A percentile compares a stretch with the other conserved stretches of the same genome.
phyloP scores from a whole-genome alignment of 2,329 filamentous ascomycete species.

The Xylaria sp. region DNA sequence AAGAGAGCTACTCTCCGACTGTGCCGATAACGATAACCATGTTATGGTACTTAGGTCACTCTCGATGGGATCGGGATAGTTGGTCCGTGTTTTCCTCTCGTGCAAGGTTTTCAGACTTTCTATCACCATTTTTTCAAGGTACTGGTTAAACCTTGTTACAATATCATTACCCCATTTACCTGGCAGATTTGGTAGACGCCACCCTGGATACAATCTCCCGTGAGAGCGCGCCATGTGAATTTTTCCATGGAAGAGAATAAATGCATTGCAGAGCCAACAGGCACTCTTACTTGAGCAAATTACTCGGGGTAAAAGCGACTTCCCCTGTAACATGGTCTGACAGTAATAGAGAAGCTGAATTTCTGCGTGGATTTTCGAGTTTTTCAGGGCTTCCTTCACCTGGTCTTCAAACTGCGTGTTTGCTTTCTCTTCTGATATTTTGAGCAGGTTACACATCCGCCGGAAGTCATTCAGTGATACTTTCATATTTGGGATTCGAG shows the following conservation, averaged over 20 bases:
- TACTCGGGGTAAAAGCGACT: slow-evolving; percentile 51
- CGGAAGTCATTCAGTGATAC: background rate
- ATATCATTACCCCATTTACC: slow-evolving; percentile 12
- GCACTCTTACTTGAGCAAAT: slow-evolving; percentile 62
- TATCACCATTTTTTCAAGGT: slow-evolving; percentile 18
- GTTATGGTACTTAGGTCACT: slow-evolving; percentile 31
- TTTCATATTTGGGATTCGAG: background rate
- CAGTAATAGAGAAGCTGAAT: slow-evolving; percentile 60
- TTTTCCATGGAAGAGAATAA: slow-evolving; percentile 55
- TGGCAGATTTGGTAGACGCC: slow-evolving; percentile 53
- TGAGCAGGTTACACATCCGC: slow-evolving; percentile 15
- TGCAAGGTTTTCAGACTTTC: slow-evolving; percentile 33
- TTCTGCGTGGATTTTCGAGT: slow-evolving; percentile 60
- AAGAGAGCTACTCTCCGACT: background rate
- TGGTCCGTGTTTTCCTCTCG: slow-evolving; percentile 3
- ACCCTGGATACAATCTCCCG: slow-evolving; percentile 57
- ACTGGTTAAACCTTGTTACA: slow-evolving; percentile 28
- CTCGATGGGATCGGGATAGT: slow-evolving; percentile 34
- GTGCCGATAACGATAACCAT: slow-evolving; percentile 3
- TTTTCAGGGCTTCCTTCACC: slow-evolving; percentile 33
- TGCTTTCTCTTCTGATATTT: slow-evolving; percentile 8
- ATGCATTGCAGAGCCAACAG: slow-evolving; percentile 62
- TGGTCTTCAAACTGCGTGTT: slow-evolving; percentile 28
- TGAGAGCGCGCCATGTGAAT: slow-evolving; percentile 56
- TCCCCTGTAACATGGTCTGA: slow-evolving; percentile 45